Conservation (phyloP, 1,284 basidiomycete genomes). For the Irpex sp. region DNA sequence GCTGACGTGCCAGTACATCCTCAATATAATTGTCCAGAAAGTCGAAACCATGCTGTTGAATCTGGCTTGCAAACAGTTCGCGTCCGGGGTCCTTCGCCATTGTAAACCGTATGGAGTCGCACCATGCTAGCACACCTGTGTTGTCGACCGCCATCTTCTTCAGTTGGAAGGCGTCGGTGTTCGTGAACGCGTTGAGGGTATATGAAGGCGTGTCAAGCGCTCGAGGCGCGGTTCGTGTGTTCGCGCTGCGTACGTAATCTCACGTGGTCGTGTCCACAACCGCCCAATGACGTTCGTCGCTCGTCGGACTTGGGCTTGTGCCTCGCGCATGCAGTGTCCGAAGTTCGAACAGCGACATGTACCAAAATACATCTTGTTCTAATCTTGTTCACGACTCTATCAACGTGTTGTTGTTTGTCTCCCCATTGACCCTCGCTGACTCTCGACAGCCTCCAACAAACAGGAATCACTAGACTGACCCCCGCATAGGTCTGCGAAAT, state of each 20-base stretch:
- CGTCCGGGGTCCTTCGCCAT: constrained; percentile 71
- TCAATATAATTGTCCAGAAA: constrained; percentile 76
- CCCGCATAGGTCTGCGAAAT: not conserved
- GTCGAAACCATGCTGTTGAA: constrained; percentile 66
- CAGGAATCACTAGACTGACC: too few relatives aligned
- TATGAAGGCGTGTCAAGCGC: not conserved
- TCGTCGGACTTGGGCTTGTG: not conserved
- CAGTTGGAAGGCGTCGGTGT: too few relatives aligned
- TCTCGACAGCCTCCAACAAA: too few relatives aligned
- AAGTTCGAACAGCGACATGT: not conserved
- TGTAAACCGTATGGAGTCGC: constrained; percentile 53
- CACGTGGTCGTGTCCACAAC: not conserved
- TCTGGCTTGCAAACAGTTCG: constrained; percentile 61
- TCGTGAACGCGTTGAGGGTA: not conserved
- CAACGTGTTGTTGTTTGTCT: too few relatives aligned
- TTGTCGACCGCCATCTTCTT: not conserved
- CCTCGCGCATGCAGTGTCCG: not conserved
- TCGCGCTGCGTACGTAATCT: not conserved
- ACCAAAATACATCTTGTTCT: too few relatives aligned
- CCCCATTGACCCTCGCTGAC: too few relatives aligned
- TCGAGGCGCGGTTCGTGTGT: not conserved
- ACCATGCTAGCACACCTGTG: constrained; percentile 47
- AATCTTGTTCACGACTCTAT: too few relatives aligned
- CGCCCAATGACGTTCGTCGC: too few relatives aligned
- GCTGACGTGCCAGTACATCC: constrained; percentile 58